Evolutionary conservation across 768 basidiomycete genomes (phyloP).

Genomic region (Termitomyces sp.): DNA sequence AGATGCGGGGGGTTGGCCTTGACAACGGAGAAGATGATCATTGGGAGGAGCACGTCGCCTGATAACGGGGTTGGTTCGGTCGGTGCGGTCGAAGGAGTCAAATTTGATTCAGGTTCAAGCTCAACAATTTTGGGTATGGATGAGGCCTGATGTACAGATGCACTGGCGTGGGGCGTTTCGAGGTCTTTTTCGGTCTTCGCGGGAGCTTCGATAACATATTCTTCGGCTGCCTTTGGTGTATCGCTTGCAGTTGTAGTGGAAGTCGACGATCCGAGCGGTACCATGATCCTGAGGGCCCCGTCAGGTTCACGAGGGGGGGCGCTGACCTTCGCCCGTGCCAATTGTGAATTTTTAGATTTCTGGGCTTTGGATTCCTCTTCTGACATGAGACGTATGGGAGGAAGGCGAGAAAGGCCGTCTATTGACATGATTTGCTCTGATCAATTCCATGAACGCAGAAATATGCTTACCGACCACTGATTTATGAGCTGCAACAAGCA

Average conservation of each 20-base stretch:
- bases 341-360: slow-evolving; percentile 17
- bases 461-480: slow-evolving; percentile 70
- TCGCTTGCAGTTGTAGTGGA: neutral
- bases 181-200: neutral
- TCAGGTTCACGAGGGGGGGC: slow-evolving; percentile 22
- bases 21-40: slow-evolving; percentile 93
- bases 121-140: slow-evolving; percentile 16
- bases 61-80: slow-evolving; percentile 55
- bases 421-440: neutral
- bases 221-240: slow-evolving; percentile 1
- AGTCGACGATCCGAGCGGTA: slow-evolving; percentile 8
- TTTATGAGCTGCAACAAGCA: slow-evolving; percentile 84
- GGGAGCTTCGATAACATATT: neutral
- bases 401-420: slow-evolving; percentile 76
- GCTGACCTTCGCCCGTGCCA: slow-evolving; percentile 12
- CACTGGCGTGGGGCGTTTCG: slow-evolving; percentile 5
- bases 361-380: slow-evolving; percentile 41
- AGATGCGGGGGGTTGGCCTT: slow-evolving; percentile 87
- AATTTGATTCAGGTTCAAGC: neutral
- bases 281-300: slow-evolving; percentile 17
- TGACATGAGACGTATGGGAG: slow-evolving; percentile 70
- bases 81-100: slow-evolving; percentile 11
- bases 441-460: neutral
- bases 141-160: neutral
- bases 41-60: slow-evolving; percentile 87